Evolutionary conservation across 2,329 filamentous ascomycete genomes (phyloP).

Genomic region (Boeremia lycopersici): DNA sequence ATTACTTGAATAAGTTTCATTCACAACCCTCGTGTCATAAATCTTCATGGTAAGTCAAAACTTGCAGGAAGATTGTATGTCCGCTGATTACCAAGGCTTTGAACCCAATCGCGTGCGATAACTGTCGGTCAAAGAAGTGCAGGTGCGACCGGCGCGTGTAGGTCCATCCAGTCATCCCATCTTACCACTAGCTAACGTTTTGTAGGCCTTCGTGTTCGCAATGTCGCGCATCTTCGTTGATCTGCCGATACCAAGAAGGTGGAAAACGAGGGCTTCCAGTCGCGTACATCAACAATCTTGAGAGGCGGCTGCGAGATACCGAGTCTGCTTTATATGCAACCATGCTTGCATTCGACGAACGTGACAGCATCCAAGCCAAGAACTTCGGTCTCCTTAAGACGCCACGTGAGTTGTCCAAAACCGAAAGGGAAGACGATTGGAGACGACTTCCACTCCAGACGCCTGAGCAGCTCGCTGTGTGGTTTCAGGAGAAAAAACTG

Average conservation of each 20-base stretch:
- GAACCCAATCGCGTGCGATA: slow-evolving; percentile 35
- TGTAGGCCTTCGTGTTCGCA: slow-evolving; percentile 34
- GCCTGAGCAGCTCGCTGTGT: slow-evolving; percentile 25
- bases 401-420: slow-evolving; percentile 26
- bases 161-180: not conserved
- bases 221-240: slow-evolving; percentile 20
- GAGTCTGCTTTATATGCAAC: slow-evolving; percentile 29
- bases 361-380: not conserved
- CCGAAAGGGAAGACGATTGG: slow-evolving; percentile 33
- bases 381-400: not conserved
- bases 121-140: slow-evolving; percentile 36
- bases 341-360: slow-evolving; percentile 19
- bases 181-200: not conserved
- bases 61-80: too few relatives aligned
- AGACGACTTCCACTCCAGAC: slow-evolving; percentile 28
- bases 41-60: not conserved
- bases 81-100: slow-evolving; percentile 11
- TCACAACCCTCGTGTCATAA: not conserved
- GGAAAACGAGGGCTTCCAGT: slow-evolving; percentile 35
- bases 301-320: slow-evolving; percentile 32
- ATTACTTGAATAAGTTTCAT: not conserved
- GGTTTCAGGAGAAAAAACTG: slow-evolving; percentile 25
- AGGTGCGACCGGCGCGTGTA: slow-evolving; percentile 36
- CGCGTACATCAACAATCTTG: slow-evolving; percentile 33
- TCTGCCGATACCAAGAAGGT: slow-evolving; percentile 33